Percentiles rank a stretch among this genome's conserved stretches.
Conservation (phyloP, 306 rosid genomes). For the Begonia loranthoides region DNA sequence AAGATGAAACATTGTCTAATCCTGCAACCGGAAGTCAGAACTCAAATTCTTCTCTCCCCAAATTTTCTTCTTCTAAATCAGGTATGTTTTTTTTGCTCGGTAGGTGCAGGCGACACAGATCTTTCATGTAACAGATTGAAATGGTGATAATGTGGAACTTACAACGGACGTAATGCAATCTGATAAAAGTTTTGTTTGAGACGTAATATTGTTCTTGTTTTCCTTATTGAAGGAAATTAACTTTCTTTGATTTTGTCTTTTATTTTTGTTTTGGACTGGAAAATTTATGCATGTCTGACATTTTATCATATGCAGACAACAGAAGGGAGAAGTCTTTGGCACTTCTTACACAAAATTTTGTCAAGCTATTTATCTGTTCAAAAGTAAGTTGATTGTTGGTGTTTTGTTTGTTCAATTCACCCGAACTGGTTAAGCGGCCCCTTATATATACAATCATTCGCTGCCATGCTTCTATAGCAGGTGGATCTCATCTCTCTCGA, state of each 20-base stretch:
- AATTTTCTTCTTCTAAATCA: slow-evolving; percentile 27
- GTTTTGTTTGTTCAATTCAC: background rate
- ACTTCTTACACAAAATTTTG: slow-evolving; percentile 80
- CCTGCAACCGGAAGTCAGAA: slow-evolving; percentile 61
- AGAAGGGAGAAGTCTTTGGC: slow-evolving; percentile 85
- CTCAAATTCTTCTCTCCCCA: slow-evolving; percentile 16
- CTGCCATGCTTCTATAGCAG: slow-evolving; percentile 14
- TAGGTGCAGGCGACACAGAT: no score
- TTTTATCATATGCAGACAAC: slow-evolving; percentile 34
- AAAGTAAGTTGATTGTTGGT: slow-evolving; percentile 30
- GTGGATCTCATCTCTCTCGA: slow-evolving; percentile 70
- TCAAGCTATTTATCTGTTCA: slow-evolving; percentile 87
- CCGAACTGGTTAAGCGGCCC: background rate
- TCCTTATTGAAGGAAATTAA: background rate
- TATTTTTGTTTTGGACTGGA: background rate
- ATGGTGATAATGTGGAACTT: no score
- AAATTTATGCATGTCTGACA: background rate
- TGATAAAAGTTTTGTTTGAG: background rate
- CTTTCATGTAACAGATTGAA: no score
- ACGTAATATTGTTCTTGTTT: background rate
- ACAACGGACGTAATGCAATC: no score
- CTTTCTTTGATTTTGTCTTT: background rate
- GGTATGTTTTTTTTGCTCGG: slow-evolving; percentile 8
- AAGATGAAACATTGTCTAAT: slow-evolving; percentile 34
- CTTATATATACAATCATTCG: background rate